Base-by-base conservation (phyloP, 1,284 basidiomycete genomes). In the Apiotrichum veenhuisii region DNA sequence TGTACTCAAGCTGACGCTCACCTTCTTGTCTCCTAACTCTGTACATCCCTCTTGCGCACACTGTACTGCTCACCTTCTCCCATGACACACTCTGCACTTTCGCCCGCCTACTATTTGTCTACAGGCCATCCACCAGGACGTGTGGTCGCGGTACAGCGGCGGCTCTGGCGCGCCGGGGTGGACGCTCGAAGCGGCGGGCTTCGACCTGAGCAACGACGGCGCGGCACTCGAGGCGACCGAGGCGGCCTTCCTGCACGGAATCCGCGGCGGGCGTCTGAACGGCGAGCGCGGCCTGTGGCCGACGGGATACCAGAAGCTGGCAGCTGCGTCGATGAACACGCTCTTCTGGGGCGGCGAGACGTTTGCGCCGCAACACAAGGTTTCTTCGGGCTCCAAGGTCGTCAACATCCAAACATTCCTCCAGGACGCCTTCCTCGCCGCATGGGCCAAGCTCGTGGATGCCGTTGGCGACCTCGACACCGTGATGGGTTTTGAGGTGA, bases 111-210 rank as follows among this genome's bases (percentile, higher is more conserved):
- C n/a, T n/a, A n/a, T n/a, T n/a, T n/a, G n/a, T 30, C 30, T 30
- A 12, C 47, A 76, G 75, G 84, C 83, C 2, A 71, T 92, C 53
- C 91, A 93, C 69, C 91, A 93, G 77, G 91, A 94, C 69, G 92
- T 98, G 26, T 98, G 93, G 91, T 96, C 91, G 1, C 85, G 94
- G 7, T 92, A 93, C 67, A 87, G 85, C 10, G 96, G 95, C 18
- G 96, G 95, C 61, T 91, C 89, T 1, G 91, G 91, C 4, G 91
- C 91, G 3, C 91, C 91, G 1, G 89, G 89, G 2, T 98, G 94
- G 94, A 94, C 91, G 2, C 77, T 95, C 0, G 85, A 90, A 61
- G 75, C 81, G 9, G 85, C 85, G 3, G 91, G 90, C 0, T 89
- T 94, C 62, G 87, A 92, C 71, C 77, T 92, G 8, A 61, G 61